Evolutionary conservation across 306 rosid species (phyloP).

Genomic region (Argentina anserina): DNA sequence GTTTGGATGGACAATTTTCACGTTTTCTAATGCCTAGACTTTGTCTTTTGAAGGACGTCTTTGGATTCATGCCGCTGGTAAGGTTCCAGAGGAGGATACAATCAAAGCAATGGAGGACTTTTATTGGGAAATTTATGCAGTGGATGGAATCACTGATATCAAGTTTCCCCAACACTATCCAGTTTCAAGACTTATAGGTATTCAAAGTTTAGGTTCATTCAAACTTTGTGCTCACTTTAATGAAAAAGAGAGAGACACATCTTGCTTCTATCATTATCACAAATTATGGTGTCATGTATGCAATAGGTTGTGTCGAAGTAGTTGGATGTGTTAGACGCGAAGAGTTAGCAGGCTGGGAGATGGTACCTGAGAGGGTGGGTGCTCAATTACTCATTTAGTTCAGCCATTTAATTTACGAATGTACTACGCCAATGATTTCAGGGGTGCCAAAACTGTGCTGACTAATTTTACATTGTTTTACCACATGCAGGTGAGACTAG

Average conservation of each 20-base stretch:
- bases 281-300: constrained; percentile 18
- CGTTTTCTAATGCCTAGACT: constrained; percentile 18
- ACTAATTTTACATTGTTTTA: constrained; percentile 16
- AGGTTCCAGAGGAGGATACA: constrained; percentile 85
- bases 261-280: not conserved
- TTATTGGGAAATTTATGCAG: constrained; percentile 72
- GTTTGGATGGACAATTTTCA: not conserved
- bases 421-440: not conserved
- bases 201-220: not conserved
- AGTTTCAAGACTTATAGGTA: constrained; percentile 86
- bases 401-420: not conserved
- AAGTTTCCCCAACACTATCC: constrained; percentile 85
- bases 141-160: constrained; percentile 67
- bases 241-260: not conserved
- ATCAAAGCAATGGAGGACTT: constrained; percentile 90
- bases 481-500: constrained; percentile 70
- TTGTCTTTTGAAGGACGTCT: constrained; percentile 64
- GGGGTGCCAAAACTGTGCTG: constrained; percentile 13
- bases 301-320: constrained; percentile 74
- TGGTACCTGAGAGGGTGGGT: constrained; percentile 82
- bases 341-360: constrained; percentile 73
- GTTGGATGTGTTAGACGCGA: constrained; percentile 78
- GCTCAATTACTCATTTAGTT: not conserved
- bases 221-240: not conserved
- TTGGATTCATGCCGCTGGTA: constrained; percentile 97